Conservation (phyloP, 305 asterid species). For the Euphrasia arctica region DNA sequence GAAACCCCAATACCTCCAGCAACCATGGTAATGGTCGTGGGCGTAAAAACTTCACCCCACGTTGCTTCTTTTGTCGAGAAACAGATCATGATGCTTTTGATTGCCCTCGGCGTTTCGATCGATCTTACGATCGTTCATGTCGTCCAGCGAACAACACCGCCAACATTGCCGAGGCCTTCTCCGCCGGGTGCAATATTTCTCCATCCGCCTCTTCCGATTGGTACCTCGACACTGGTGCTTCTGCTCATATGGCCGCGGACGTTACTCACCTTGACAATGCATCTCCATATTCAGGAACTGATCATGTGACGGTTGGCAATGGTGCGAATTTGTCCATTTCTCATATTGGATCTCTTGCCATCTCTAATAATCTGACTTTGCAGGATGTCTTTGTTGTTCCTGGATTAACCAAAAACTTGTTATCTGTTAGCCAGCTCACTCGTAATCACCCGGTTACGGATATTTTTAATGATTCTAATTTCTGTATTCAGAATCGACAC, state of each 20-base stretch:
- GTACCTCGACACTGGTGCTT: slow-evolving; percentile 16
- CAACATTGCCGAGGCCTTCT: slow-evolving; percentile 18
- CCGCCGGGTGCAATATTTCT: neutral
- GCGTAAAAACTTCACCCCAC: neutral
- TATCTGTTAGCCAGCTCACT: slow-evolving; percentile 15
- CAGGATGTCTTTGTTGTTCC: slow-evolving; percentile 16
- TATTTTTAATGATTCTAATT: neutral
- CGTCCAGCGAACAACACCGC: neutral
- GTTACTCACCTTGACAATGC: slow-evolving; percentile 1
- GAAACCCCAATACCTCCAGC: too few species aligned
- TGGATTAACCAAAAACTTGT: neutral
- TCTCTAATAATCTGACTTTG: slow-evolving; percentile 4
- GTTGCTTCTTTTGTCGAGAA: neutral
- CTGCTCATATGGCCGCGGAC: slow-evolving; percentile 17
- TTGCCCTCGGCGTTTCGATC: neutral
- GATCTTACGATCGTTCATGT: neutral
- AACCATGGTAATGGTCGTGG: too few species aligned
- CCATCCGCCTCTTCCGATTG: neutral
- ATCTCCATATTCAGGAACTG: neutral
- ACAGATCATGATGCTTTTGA: neutral
- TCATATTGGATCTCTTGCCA: neutral
- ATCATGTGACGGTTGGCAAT: slow-evolving; percentile 20
- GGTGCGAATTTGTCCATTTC: slow-evolving; percentile 5
- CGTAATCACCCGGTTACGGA: slow-evolving; percentile 3
- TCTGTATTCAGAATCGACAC: slow-evolving; percentile 10